Evolutionary conservation across 345 rosid genomes (phyloP).

Genomic region (Eucalyptus decipiens): DNA sequence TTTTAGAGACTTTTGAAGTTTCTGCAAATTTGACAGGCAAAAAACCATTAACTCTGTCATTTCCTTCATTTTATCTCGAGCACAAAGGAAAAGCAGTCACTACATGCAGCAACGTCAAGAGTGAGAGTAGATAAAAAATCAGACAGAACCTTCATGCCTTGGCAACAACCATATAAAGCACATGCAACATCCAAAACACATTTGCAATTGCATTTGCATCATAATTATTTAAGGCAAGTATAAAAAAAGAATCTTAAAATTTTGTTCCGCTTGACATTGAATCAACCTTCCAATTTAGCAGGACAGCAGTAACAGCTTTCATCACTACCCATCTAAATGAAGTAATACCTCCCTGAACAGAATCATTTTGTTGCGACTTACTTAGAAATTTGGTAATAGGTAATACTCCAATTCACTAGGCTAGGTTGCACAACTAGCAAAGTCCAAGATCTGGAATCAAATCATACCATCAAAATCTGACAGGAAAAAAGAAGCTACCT

Average conservation of each 20-base stretch:
- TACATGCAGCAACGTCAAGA: not conserved
- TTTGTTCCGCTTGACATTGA: not conserved
- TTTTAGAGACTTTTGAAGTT: not conserved
- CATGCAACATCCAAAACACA: not conserved
- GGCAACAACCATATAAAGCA: not conserved
- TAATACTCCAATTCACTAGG: not conserved
- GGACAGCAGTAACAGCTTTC: not conserved
- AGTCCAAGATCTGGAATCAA: not conserved
- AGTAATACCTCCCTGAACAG: not conserved
- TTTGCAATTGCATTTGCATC: not conserved
- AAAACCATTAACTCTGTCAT: not conserved
- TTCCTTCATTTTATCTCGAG: not conserved
- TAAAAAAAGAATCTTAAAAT: not conserved
- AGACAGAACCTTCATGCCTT: not conserved
- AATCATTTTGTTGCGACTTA: not conserved
- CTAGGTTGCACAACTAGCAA: not conserved
- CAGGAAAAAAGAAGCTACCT: not conserved
- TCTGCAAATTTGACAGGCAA: constrained; percentile 9
- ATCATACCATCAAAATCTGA: not conserved
- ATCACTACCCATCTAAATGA: not conserved
- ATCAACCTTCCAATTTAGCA: not conserved
- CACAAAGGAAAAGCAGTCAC: not conserved
- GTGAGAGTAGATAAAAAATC: not conserved
- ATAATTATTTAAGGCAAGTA: not conserved
- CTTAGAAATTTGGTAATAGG: not conserved